phyloP scores from a whole-genome alignment of 1,284 basidiomycete species.

The Irpex sp. region DNA sequence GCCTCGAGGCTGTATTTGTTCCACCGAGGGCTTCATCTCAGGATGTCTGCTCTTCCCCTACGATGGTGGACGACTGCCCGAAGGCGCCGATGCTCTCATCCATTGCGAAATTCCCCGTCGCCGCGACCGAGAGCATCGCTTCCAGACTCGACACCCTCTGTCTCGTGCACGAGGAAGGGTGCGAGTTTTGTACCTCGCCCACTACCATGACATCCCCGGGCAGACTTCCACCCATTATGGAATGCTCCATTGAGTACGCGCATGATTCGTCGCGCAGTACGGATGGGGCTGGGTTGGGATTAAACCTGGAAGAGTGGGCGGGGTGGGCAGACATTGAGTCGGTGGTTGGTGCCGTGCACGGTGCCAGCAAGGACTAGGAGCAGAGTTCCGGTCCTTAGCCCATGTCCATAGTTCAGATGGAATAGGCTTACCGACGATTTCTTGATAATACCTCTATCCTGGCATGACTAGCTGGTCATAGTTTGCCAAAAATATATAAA shows the following conservation, averaged over 20 bases:
- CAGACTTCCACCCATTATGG: not conserved
- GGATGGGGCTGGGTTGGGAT: not conserved
- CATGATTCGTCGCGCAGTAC: not conserved
- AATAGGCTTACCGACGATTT: not conserved
- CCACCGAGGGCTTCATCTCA: not conserved
- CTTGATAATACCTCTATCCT: not conserved
- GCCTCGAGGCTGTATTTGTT: not conserved
- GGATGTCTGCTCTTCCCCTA: not conserved
- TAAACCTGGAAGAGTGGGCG: constrained; percentile 1
- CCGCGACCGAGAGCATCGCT: not conserved
- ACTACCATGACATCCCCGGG: not conserved
- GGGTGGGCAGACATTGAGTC: not conserved
- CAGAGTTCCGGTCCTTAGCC: not conserved
- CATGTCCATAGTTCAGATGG: not conserved
- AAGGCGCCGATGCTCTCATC: not conserved
- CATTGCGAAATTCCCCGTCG: not conserved
- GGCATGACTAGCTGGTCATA: not conserved
- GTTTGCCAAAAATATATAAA: not conserved
- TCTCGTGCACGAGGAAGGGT: not conserved
- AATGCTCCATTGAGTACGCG: not conserved
- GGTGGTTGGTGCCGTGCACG: not conserved
- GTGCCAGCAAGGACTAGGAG: not conserved
- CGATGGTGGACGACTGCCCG: not conserved
- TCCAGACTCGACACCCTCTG: not conserved
- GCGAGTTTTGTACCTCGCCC: not conserved